These are phyloP conservation scores for Globisporangium spiculum DNA, from an alignment of 352 stramenopile genomes.

Conservation along the genomic window DNA sequence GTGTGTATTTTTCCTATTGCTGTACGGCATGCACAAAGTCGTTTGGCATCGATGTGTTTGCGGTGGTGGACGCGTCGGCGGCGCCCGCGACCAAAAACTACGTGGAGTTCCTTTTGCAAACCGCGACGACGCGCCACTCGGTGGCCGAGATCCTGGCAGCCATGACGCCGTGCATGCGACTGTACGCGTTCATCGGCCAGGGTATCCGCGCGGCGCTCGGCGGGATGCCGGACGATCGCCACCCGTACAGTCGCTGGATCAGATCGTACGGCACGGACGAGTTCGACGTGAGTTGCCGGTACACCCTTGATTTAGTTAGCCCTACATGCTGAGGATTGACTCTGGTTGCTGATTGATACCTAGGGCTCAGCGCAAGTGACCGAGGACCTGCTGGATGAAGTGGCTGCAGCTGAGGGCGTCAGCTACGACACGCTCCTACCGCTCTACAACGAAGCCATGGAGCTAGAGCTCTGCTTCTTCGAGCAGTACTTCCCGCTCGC, in stretches of 20 bases:
- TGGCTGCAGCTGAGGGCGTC: slow-evolving; percentile 23
- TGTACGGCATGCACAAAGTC: slow-evolving; percentile 16
- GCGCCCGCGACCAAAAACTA: slow-evolving; percentile 40
- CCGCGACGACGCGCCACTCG: slow-evolving; percentile 27
- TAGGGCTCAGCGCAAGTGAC: slow-evolving; percentile 20
- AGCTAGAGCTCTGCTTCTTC: slow-evolving; percentile 57
- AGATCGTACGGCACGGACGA: slow-evolving; percentile 37
- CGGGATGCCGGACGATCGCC: background rate
- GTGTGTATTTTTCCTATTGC: background rate
- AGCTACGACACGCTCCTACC: slow-evolving; percentile 25
- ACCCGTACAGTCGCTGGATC: slow-evolving; percentile 50
- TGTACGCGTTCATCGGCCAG: slow-evolving; percentile 50
- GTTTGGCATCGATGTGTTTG: slow-evolving; percentile 40
- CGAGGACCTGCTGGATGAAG: slow-evolving; percentile 37
- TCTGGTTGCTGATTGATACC: background rate
- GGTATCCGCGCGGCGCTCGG: slow-evolving; percentile 23
- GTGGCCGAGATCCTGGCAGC: slow-evolving; percentile 45
- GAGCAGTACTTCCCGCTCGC: slow-evolving; percentile 40
- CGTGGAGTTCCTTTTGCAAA: slow-evolving; percentile 46
- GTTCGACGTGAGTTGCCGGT: slow-evolving; percentile 27
- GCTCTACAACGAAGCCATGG: slow-evolving; percentile 51
- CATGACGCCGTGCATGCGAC: slow-evolving; percentile 50
- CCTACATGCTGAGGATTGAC: background rate
- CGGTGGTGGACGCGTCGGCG: slow-evolving; percentile 23
- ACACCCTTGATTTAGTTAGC: background rate